Evolutionary conservation across 2,329 filamentous ascomycete genomes (phyloP), one percentile per base, ranked within the genome.

Genomic region (Monilinia aucupariae): DNA sequence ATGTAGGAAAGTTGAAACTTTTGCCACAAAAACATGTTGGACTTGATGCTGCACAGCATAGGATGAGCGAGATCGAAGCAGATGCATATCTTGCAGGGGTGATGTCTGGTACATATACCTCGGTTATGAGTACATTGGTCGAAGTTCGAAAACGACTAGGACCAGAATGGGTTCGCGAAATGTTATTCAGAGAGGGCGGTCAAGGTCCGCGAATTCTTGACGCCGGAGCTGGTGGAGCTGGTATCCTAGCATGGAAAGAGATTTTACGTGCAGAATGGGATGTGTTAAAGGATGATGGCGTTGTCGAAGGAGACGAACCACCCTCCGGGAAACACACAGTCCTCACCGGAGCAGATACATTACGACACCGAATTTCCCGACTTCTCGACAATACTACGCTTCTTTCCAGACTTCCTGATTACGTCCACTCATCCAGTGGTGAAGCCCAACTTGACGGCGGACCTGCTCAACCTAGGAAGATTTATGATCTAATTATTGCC

Each of bases 341-440:
- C 1, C 78, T 97, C 3, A 85, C 90, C 2, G 91, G 87, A 0
- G 89, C 91, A 0, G 85, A 91, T 66, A 78, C 85, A 2, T 79
- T 99, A 34, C 85, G 92, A 22, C 81, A 89, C 62, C 88, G 92
- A 39, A 81, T 91, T 30, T 91, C 91, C 68, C 80, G 79, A 22
- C 83, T 97, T 66, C 78, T 99, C 15, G 83, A 96, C 45, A 88
- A 97, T 73, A 97, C 94, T 0, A 96, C 90, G 0, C 97, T 99
- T 72, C 81, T 99, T 9, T 92, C 93, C 9, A 86, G 92, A 4
- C 78, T 97, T n/a, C 94, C 94, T 0, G 91, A 97, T 71, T 92
- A 93, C 67, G 76, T 91, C 32, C 87, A 88, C 72, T 82, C 84
- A 1, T 79, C 82, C 27, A 79, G 86, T 64, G 83, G 84, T 55